A percentile compares a stretch with the other conserved stretches of the same genome.
Conservation (phyloP, 2,329 filamentous ascomycete genomes). For the Thelonectria olida region DNA sequence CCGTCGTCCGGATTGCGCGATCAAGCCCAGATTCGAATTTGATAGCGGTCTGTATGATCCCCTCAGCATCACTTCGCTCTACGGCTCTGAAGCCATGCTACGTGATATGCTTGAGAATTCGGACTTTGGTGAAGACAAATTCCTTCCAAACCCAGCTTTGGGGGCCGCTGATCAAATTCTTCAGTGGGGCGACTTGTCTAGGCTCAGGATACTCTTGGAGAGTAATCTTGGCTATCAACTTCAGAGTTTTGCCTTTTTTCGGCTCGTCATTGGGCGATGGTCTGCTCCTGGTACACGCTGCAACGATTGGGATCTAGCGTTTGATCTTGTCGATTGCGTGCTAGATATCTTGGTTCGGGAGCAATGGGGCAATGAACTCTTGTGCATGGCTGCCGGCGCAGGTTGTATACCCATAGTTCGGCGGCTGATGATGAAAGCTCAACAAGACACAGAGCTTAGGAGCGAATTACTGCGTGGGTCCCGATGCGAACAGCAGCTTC, state of each 20-base stretch:
- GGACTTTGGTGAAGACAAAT: conserved; percentile 4
- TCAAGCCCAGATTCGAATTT: conserved; percentile 43
- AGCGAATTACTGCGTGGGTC: neutral
- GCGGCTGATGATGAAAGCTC: neutral
- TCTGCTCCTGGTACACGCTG: neutral
- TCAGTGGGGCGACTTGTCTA: conserved; percentile 37
- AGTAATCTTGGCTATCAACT: conserved; percentile 30
- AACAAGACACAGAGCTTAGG: neutral
- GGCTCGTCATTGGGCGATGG: conserved; percentile 23
- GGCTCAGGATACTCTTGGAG: conserved; percentile 25
- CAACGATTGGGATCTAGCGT: conserved; percentile 2
- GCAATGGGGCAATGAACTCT: conserved; percentile 37
- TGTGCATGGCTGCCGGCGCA: conserved; percentile 34
- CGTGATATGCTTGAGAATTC: conserved; percentile 23
- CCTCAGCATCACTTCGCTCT: conserved; percentile 45
- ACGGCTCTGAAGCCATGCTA: conserved; percentile 44
- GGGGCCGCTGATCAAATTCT: conserved; percentile 40
- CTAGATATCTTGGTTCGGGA: conserved; percentile 32
- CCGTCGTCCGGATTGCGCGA: conserved; percentile 41
- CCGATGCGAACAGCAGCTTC: neutral
- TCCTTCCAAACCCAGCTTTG: conserved; percentile 21
- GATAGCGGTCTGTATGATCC: conserved; percentile 45
- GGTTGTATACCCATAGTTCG: conserved; percentile 36
- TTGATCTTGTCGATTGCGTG: neutral
- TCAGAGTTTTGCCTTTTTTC: conserved; percentile 29